These are phyloP conservation scores for Sporothrix phasma DNA, from an alignment of 2,329 filamentous ascomycete genomes.

Conservation along the genomic window DNA sequence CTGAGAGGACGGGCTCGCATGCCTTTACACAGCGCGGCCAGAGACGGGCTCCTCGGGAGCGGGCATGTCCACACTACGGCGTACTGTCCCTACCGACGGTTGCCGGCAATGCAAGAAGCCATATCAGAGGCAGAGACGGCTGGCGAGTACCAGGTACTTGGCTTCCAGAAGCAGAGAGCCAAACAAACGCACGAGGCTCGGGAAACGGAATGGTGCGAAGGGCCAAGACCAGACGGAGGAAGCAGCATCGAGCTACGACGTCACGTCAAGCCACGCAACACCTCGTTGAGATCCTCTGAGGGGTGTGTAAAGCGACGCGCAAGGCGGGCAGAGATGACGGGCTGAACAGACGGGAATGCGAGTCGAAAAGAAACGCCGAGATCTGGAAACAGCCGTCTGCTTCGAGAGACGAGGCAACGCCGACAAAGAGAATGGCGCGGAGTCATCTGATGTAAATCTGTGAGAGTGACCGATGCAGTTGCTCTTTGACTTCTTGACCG, in stretches of 20 bases:
- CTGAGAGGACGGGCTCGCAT: too few species aligned
- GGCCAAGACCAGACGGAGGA: background rate
- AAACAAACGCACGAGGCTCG: background rate
- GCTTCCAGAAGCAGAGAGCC: too few species aligned
- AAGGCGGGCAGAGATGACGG: background rate
- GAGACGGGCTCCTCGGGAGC: too few species aligned
- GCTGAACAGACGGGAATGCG: background rate
- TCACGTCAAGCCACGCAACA: too few species aligned
- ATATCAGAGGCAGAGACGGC: background rate
- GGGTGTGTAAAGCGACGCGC: background rate
- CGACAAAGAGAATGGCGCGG: background rate
- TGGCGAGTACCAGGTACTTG: too few species aligned
- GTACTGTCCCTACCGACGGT: background rate
- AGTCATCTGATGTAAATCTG: background rate
- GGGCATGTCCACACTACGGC: background rate
- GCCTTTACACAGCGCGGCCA: too few species aligned
- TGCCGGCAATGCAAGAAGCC: background rate
- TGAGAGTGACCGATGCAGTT: background rate
- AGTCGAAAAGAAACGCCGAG: background rate
- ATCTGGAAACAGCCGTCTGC: background rate
- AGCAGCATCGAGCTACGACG: background rate
- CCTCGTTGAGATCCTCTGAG: too few species aligned
- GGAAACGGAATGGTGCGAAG: background rate
- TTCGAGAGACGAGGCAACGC: background rate
- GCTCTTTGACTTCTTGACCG: background rate